Base-by-base conservation (phyloP, 1,139 yeast species). In the Hansenula sp. region DNA sequence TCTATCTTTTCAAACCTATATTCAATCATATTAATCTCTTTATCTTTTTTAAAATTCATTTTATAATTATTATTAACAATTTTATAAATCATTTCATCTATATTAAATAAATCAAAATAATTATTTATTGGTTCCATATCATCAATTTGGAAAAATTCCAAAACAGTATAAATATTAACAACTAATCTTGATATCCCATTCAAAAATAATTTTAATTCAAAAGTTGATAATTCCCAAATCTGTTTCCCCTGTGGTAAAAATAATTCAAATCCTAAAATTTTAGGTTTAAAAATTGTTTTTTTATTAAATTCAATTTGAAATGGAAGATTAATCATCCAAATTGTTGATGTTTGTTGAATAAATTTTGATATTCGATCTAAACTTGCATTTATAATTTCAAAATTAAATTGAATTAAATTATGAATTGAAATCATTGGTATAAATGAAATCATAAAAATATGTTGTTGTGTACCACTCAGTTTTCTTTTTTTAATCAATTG, bases 1-100 rank as follows among this genome's bases (percentile, higher is more conserved):
- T 44, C 43, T 21, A 31, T 21, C 4, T 6, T 30, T 13, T 20
- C 33, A 6, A 8, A 30, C n/a, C n/a, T 20, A 6, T 2, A n/a
- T 9, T 29, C 6, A 10, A 3, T 29, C 34, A 10, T 18, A 29
- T 6, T 26, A 27, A 11, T 37, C 29, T 11, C 29, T 20, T 18
- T 17, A n/a, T 16, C 5, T 3, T 9, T 6, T 19, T 12, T 26
- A 19, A 10, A 21, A 3, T 4, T 14, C 6, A 42, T 3, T 11
- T 37, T 21, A 27, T 43, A 41, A 30, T 48, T 51, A 24, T 47
- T 47, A 28, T 43, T 42, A 2, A 48, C 57, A 11, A 54, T 37
- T 29, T 46, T 52, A 36, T 44, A 53, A 4, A 55, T 32, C 46
- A 53, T 27, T n/a, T 40, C 44, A 34, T 55, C 59, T 19, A 52